Conservation (phyloP, 2,329 filamentous ascomycete species). For the Aspergillus hiratsukae region DNA sequence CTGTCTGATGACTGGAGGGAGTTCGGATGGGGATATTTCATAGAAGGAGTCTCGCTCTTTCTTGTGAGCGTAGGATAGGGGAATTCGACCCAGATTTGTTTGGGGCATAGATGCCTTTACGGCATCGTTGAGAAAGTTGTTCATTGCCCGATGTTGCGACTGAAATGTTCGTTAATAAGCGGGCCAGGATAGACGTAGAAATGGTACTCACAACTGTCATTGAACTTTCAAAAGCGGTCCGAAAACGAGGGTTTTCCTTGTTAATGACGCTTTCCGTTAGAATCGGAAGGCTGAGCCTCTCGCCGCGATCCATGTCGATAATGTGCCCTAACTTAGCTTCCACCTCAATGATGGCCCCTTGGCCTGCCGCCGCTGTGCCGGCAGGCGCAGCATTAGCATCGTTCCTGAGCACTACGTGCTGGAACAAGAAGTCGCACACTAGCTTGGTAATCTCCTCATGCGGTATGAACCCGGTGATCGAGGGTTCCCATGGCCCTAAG, state of each 20-base stretch:
- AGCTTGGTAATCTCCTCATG: conserved; percentile 69
- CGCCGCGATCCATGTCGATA: conserved; percentile 66
- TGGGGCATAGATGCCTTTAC: conserved; percentile 48
- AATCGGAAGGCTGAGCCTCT: conserved; percentile 64
- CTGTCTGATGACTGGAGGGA: conserved; percentile 61
- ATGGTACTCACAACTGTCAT: conserved; percentile 72
- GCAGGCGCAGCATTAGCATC: conserved; percentile 54
- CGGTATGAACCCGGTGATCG: conserved; percentile 66
- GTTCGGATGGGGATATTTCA: conserved; percentile 60
- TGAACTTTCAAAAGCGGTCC: conserved; percentile 72
- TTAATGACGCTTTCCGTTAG: conserved; percentile 66
- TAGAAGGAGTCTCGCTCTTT: conserved; percentile 81
- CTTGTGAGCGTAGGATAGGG: conserved; percentile 73
- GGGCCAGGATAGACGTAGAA: background rate
- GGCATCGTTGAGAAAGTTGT: conserved; percentile 76
- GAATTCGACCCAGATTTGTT: conserved; percentile 33
- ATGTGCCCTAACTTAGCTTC: conserved; percentile 89
- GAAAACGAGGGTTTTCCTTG: conserved; percentile 47
- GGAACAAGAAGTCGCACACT: conserved; percentile 77
- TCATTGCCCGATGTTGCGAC: conserved; percentile 77
- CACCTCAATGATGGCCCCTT: conserved; percentile 76
- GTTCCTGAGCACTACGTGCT: conserved; percentile 63
- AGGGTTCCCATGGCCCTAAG: conserved; percentile 47
- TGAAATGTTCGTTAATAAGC: conserved; percentile 31
- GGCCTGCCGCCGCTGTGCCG: conserved; percentile 54